Evolutionary conservation across 2,329 filamentous ascomycete species (phyloP).

Genomic region (Colletotrichum sansevieriae): DNA sequence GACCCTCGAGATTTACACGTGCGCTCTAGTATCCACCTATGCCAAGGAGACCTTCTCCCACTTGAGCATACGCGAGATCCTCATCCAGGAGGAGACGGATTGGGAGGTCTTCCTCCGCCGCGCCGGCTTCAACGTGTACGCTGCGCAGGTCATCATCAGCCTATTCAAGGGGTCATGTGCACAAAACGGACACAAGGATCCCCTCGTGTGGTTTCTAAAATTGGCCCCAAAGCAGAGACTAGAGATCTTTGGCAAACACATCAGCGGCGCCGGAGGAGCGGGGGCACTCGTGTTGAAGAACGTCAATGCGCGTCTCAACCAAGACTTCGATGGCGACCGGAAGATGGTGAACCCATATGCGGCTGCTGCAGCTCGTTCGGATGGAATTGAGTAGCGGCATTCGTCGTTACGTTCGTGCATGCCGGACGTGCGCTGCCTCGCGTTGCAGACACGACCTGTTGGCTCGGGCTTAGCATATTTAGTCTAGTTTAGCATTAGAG

Average conservation of each 20-base stretch:
- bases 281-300: constrained; percentile 14
- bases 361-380: constrained; percentile 15
- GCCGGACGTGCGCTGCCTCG: constrained; percentile 5
- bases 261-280: constrained; percentile 44
- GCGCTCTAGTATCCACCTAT: constrained; percentile 64
- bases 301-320: constrained; percentile 31
- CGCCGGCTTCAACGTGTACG: constrained; percentile 54
- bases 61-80: constrained; percentile 48
- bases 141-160: constrained; percentile 51
- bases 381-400: constrained; percentile 17
- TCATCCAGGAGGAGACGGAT: constrained; percentile 57
- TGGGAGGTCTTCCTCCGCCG: constrained; percentile 54
- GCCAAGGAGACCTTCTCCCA: constrained; percentile 39
- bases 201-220: constrained; percentile 49
- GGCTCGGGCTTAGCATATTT: no score
- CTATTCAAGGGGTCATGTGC: constrained; percentile 45
- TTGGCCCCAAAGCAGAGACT: constrained; percentile 48
- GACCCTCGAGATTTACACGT: constrained; percentile 67
- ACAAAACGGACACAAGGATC: constrained; percentile 41
- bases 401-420: neutral
- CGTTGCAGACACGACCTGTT: constrained; percentile 23
- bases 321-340: neutral
- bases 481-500: no score
- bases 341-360: constrained; percentile 28
- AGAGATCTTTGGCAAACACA: constrained; percentile 44